phyloP scores from a whole-genome alignment of 805 yeast species.

The Myxozyma vanderwaltii region DNA sequence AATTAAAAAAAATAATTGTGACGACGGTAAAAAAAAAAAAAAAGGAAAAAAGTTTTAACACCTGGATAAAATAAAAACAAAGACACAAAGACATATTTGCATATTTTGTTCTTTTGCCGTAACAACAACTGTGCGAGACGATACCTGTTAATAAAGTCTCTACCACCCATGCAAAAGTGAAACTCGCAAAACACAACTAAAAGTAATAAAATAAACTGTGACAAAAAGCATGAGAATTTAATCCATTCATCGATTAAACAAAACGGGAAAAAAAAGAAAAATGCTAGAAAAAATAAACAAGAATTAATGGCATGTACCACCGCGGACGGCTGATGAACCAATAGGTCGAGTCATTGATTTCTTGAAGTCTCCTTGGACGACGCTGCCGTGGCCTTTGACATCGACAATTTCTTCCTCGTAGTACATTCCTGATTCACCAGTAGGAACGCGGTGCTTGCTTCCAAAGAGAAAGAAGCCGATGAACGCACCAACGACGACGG shows the following conservation, averaged over 20 bases:
- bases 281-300: not conserved
- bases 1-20: too few species aligned
- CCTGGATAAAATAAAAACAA: not conserved
- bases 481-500: constrained; percentile 32
- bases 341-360: constrained; percentile 8
- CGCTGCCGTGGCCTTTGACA: constrained; percentile 7
- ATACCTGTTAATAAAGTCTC: not conserved
- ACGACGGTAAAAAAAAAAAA: not conserved
- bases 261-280: not conserved
- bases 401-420: constrained; percentile 7
- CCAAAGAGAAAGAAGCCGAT: constrained; percentile 32
- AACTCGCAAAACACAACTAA: not conserved
- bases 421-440: constrained; percentile 1
- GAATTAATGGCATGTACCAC: constrained; percentile 30
- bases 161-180: not conserved
- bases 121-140: not conserved
- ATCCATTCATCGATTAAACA: not conserved
- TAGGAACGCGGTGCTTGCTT: constrained; percentile 24
- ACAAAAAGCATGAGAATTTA: too few species aligned
- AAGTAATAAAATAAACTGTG: too few species aligned
- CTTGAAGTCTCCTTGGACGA: constrained; percentile 1
- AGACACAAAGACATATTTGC: not conserved
- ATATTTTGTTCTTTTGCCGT: too few species aligned
- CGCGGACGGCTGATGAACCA: constrained; percentile 29
- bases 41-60: too few species aligned